Conservation (phyloP, 2,329 filamentous ascomycete species). For the Tympanopsis confertula region DNA sequence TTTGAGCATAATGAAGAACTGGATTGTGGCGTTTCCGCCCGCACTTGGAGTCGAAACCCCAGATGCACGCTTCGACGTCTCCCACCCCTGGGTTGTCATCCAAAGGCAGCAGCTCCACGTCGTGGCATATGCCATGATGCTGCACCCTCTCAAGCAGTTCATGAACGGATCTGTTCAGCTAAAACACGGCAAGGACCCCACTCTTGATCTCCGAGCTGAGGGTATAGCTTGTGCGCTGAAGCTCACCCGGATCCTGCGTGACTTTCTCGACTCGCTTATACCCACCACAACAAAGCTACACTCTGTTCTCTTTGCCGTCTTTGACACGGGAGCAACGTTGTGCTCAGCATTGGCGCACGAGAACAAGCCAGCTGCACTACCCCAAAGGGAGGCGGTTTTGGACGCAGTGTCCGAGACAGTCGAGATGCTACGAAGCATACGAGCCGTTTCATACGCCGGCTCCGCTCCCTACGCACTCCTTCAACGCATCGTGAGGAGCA, state of each 20-base stretch:
- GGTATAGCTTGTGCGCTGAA: constrained; percentile 31
- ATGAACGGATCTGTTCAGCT: constrained; percentile 23
- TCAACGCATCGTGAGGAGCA: too few species aligned
- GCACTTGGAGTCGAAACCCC: constrained; percentile 24
- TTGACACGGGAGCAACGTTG: constrained; percentile 35
- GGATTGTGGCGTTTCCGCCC: constrained; percentile 28
- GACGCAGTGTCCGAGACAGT: too few species aligned
- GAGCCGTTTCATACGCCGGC: too few species aligned
- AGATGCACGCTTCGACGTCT: constrained; percentile 26
- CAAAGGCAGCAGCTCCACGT: constrained; percentile 33
- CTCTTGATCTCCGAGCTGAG: constrained; percentile 23
- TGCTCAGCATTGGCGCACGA: constrained; percentile 40
- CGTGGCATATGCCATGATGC: constrained; percentile 28
- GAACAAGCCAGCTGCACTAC: too few species aligned
- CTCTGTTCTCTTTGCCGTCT: constrained; percentile 34
- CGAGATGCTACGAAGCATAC: too few species aligned
- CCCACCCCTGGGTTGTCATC: constrained; percentile 27
- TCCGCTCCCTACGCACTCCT: too few species aligned
- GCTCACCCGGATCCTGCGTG: constrained; percentile 24
- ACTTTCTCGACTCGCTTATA: constrained; percentile 29
- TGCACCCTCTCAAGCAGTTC: constrained; percentile 31
- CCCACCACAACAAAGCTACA: constrained; percentile 35
- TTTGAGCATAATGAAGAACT: constrained; percentile 23
- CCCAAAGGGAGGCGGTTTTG: too few species aligned
- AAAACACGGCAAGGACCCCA: constrained; percentile 12